Percentiles rank a stretch among this genome's conserved stretches.
Evolutionary conservation across 345 rosid species (phyloP).

Genomic region (Dovyalis caffra): DNA sequence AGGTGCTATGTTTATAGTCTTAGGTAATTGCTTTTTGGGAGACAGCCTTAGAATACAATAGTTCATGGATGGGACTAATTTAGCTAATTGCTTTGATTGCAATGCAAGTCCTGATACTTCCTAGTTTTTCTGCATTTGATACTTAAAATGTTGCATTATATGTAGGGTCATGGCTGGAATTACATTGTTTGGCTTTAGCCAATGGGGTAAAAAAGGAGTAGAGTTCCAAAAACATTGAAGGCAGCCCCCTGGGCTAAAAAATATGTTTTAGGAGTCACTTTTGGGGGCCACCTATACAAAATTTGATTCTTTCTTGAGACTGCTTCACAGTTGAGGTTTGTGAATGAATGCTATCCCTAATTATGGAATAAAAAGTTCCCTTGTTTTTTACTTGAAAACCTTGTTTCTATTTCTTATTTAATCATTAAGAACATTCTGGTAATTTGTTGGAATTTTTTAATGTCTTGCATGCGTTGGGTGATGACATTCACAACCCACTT

Average conservation of each 20-base stretch:
- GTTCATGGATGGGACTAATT: not conserved
- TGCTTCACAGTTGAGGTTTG: not conserved
- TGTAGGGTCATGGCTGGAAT: not conserved
- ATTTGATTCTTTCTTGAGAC: not conserved
- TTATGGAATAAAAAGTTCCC: not conserved
- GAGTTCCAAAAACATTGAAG: not conserved
- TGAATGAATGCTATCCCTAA: not conserved
- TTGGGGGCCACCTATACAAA: not conserved
- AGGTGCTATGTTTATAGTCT: not conserved
- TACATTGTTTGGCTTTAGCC: not conserved
- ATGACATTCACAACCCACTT: too few relatives aligned
- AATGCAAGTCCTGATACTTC: not conserved
- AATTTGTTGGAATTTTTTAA: too few relatives aligned
- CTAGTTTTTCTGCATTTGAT: not conserved
- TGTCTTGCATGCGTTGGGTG: too few relatives aligned
- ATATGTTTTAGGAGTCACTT: not conserved
- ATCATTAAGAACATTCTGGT: not conserved
- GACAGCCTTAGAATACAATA: not conserved
- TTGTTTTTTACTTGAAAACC: not conserved
- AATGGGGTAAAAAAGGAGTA: not conserved
- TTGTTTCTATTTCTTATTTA: not conserved
- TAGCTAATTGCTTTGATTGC: constrained; percentile 5
- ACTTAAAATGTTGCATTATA: not conserved
- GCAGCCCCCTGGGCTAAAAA: not conserved
- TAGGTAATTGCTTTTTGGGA: not conserved